phyloP scores from a whole-genome alignment of 352 stramenopile genomes.

The Phytophthora macrochlamydospora region DNA sequence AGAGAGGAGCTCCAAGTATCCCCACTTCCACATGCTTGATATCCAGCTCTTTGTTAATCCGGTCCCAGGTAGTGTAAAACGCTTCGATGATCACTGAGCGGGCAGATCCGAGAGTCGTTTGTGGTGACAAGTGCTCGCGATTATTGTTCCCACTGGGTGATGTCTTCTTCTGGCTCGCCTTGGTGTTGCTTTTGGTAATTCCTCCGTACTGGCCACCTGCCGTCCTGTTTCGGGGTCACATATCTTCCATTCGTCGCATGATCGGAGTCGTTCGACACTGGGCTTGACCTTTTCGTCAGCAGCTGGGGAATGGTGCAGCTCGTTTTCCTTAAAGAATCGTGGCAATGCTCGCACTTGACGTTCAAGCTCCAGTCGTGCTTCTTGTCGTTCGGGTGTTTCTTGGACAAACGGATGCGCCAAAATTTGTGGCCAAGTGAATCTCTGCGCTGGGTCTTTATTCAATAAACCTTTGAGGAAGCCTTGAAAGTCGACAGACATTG shows the following conservation, averaged over 20 bases:
- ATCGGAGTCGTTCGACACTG: slow-evolving; percentile 72
- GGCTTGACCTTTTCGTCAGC: slow-evolving; percentile 49
- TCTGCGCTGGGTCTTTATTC: slow-evolving; percentile 87
- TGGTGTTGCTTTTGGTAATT: neutral
- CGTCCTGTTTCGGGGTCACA: slow-evolving; percentile 80
- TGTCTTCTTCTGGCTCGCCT: neutral
- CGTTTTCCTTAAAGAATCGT: slow-evolving; percentile 70
- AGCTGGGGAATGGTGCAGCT: slow-evolving; percentile 31
- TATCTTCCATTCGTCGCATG: slow-evolving; percentile 85
- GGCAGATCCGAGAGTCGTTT: slow-evolving; percentile 2
- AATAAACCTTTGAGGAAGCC: slow-evolving; percentile 91
- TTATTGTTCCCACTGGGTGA: slow-evolving; percentile 16
- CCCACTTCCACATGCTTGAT: slow-evolving; percentile 20
- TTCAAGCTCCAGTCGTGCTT: slow-evolving; percentile 56
- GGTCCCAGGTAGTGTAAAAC: slow-evolving; percentile 33
- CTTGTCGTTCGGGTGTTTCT: slow-evolving; percentile 77
- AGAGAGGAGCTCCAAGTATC: slow-evolving; percentile 25
- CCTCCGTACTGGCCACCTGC: slow-evolving; percentile 30
- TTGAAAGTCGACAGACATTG: slow-evolving; percentile 84
- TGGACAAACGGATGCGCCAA: slow-evolving; percentile 90
- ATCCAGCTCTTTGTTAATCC: slow-evolving; percentile 32
- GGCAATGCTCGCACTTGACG: slow-evolving; percentile 62
- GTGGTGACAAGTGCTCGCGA: neutral
- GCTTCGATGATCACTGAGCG: slow-evolving; percentile 22
- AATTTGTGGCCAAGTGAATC: slow-evolving; percentile 91